Percentiles rank a stretch among this genome's conserved stretches.
Evolutionary conservation across 441 rosid genomes (phyloP).

Genomic region (Erysimum pusillum): DNA sequence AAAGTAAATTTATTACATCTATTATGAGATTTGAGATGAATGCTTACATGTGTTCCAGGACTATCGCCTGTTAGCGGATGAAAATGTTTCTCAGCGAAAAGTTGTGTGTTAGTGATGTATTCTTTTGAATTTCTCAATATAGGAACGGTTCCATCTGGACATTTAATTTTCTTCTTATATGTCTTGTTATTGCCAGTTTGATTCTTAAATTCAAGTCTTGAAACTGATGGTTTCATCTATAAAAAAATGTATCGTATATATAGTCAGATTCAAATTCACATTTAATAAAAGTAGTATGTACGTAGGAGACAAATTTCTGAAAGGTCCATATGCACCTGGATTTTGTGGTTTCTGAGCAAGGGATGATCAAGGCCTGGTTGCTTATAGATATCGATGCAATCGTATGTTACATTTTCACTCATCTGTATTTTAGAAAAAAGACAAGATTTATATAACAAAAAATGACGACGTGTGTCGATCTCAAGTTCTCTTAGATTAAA

Average conservation of each 20-base stretch:
- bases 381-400: conserved; percentile 14
- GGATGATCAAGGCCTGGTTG: conserved; percentile 32
- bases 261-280: not conserved
- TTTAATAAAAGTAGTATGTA: not conserved
- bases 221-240: conserved; percentile 22
- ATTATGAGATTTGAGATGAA: not conserved
- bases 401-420: conserved; percentile 17
- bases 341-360: not conserved
- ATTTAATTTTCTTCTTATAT: not conserved
- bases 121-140: not conserved
- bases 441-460: not conserved
- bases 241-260: no score
- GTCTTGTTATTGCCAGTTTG: not conserved
- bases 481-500: not conserved
- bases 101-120: not conserved
- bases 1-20: not conserved
- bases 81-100: not conserved
- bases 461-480: not conserved
- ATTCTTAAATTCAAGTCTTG: not conserved
- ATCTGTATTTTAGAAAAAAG: not conserved
- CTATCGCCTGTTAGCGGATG: not conserved
- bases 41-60: conserved; percentile 2
- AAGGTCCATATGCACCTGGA: conserved; percentile 9
- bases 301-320: not conserved
- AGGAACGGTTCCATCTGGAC: not conserved